Conservation (phyloP, 345 rosid species). For the Psidium guajava region DNA sequence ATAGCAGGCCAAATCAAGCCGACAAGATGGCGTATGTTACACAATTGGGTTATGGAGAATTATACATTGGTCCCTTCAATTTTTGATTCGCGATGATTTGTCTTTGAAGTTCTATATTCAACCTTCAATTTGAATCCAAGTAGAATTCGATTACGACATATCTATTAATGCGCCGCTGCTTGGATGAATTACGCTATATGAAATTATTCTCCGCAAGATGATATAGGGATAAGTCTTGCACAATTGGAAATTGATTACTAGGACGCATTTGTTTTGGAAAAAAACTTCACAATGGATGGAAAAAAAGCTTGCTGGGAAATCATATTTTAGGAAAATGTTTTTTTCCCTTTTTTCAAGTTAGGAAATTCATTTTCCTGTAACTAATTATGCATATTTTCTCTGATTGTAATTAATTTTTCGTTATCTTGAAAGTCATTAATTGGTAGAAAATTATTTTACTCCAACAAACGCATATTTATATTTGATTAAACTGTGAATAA, state of each 20-base stretch:
- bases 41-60: background rate
- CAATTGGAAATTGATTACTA: background rate
- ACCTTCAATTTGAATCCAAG: background rate
- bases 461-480: accelerated
- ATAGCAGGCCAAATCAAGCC: background rate
- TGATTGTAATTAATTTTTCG: background rate
- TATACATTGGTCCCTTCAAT: background rate
- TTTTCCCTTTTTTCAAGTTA: accelerated
- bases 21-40: background rate
- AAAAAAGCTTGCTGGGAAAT: background rate
- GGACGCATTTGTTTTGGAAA: accelerated
- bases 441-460: background rate
- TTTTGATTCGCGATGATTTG: background rate
- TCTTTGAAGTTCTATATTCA: background rate
- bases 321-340: background rate
- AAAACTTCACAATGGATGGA: background rate
- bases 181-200: no score
- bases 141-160: background rate
- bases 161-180: background rate
- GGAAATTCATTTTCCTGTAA: background rate
- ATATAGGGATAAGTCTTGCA: background rate
- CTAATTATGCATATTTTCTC: background rate
- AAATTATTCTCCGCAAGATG: background rate
- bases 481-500: background rate
- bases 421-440: background rate